Evolutionary conservation across 768 basidiomycete species (phyloP).

Genomic region (Tylopilus subfusipes): DNA sequence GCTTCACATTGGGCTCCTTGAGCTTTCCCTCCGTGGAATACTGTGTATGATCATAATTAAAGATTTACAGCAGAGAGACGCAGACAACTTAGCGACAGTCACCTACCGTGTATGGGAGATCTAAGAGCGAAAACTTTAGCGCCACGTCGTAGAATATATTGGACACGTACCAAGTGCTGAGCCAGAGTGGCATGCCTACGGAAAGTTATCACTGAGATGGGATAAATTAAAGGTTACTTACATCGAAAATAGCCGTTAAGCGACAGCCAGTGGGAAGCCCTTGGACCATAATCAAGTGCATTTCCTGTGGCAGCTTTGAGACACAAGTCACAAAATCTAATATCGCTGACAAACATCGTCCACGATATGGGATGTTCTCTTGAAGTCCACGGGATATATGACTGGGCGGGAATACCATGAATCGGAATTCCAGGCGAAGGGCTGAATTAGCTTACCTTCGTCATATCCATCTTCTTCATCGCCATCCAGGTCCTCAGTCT

Average conservation of each 20-base stretch:
- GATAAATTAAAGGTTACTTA: conserved; percentile 35
- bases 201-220: neutral
- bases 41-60: conserved; percentile 32
- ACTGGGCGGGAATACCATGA: conserved; percentile 38
- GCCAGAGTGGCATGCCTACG: conserved; percentile 85
- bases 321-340: neutral
- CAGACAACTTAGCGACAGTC: neutral
- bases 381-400: conserved; percentile 80
- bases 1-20: conserved; percentile 88
- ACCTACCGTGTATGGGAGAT: conserved; percentile 65
- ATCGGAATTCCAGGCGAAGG: neutral
- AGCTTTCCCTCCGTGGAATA: conserved; percentile 95
- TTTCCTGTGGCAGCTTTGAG: conserved; percentile 38
- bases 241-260: conserved; percentile 79
- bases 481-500: conserved; percentile 77
- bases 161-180: conserved; percentile 65
- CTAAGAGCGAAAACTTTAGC: conserved; percentile 31
- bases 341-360: conserved; percentile 69
- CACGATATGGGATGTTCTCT: conserved; percentile 70
- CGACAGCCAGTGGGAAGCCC: conserved; percentile 84
- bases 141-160: neutral
- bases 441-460: conserved; percentile 47
- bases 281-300: conserved; percentile 79
- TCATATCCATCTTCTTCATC: conserved; percentile 85
- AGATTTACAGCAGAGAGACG: neutral